A percentile compares a stretch with the other conserved stretches of the same genome.
Conservation (phyloP, 179 eudicot species). For the Gypsophila paniculata region DNA sequence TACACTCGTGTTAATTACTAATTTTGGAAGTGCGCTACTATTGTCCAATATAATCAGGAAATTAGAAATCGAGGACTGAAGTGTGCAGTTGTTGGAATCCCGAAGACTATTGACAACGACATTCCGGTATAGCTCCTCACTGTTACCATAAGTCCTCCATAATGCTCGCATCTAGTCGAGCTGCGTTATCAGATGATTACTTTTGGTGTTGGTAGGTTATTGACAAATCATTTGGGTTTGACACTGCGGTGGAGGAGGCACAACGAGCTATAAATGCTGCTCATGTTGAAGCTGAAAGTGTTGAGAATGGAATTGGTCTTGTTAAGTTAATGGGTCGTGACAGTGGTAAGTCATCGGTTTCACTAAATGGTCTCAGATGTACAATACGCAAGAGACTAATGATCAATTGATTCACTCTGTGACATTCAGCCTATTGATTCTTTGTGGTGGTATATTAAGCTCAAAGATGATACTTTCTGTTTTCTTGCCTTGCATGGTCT, state of each 20-base stretch:
- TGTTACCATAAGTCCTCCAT: constrained; percentile 3
- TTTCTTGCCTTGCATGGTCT: background rate
- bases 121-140: constrained; percentile 58
- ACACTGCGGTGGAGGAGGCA: constrained; percentile 96
- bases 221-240: constrained; percentile 95
- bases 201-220: constrained; percentile 44
- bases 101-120: constrained; percentile 96
- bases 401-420: background rate
- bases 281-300: constrained; percentile 93
- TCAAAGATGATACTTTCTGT: background rate
- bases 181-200: background rate
- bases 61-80: constrained; percentile 76
- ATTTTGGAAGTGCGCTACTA: background rate
- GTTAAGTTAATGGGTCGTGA: constrained; percentile 94
- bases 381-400: too few species aligned
- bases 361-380: background rate
- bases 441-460: background rate
- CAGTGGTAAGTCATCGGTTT: constrained; percentile 50
- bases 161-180: background rate
- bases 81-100: constrained; percentile 79
- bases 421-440: background rate
- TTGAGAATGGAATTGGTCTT: constrained; percentile 81
- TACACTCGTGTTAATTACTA: background rate
- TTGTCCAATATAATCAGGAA: constrained; percentile 48
- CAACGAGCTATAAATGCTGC: constrained; percentile 97